Conservation (phyloP, 2,329 filamentous ascomycete genomes). For the Microdochium trichocladiopsis region DNA sequence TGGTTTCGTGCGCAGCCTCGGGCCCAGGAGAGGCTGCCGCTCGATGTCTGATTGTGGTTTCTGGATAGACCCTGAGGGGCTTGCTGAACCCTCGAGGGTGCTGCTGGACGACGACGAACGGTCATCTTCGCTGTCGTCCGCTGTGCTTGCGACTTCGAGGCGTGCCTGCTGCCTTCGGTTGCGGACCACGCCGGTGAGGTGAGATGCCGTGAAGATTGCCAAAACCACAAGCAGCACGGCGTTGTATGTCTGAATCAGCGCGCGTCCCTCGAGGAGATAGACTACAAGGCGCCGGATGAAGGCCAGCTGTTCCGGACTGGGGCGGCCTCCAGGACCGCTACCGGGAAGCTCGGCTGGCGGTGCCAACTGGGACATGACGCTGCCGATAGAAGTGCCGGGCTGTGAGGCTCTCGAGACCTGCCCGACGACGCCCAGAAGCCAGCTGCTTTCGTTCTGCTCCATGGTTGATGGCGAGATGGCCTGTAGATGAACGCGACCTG, state of each 20-base stretch:
- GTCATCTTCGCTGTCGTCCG: constrained; percentile 5
- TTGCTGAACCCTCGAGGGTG: constrained; percentile 16
- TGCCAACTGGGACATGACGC: neutral
- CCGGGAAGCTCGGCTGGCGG: neutral
- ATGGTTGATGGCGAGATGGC: neutral
- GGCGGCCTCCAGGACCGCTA: neutral
- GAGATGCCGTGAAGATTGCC: constrained; percentile 15
- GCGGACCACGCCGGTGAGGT: constrained; percentile 10
- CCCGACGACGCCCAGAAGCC: neutral
- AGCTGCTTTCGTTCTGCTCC: neutral
- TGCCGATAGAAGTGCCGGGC: neutral
- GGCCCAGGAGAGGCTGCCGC: constrained; percentile 22
- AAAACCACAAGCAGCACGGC: constrained; percentile 20
- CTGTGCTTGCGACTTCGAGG: neutral
- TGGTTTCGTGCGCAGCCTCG: constrained; percentile 1
- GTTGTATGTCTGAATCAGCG: constrained; percentile 25
- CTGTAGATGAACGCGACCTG: neutral
- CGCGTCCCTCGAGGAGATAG: constrained; percentile 22
- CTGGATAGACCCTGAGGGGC: constrained; percentile 14
- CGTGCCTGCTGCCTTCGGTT: neutral
- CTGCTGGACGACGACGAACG: constrained; percentile 25
- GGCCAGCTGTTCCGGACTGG: constrained; percentile 21
- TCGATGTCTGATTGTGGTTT: constrained; percentile 22
- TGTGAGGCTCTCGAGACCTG: neutral
- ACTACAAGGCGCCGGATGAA: constrained; percentile 24